These are phyloP conservation scores for Tolypocladium paradoxum DNA, from an alignment of 2,329 filamentous ascomycete species.

Conservation along the genomic window DNA sequence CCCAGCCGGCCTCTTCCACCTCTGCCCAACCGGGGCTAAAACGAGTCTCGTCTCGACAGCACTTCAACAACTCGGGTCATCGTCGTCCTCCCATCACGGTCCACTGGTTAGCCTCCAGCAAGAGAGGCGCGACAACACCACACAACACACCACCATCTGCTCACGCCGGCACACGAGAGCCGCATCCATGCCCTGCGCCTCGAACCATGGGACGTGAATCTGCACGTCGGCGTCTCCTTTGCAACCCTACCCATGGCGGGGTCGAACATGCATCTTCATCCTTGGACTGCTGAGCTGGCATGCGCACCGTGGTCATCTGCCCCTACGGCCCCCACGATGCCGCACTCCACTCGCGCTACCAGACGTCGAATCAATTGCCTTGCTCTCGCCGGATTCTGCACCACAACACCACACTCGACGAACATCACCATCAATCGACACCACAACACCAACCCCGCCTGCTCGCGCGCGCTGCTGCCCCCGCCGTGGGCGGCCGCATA, in stretches of 20 bases:
- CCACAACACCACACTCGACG: background rate
- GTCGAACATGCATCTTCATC: conserved; percentile 6
- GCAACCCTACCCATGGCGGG: conserved; percentile 4
- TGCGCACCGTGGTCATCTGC: conserved; percentile 7
- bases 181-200: conserved; percentile 1
- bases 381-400: conserved; percentile 4
- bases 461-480: background rate
- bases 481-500: conserved; percentile 5
- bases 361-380: conserved; percentile 6
- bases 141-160: background rate
- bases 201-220: conserved; percentile 1
- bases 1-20: conserved; percentile 54
- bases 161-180: background rate
- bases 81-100: background rate
- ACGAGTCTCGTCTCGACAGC: background rate
- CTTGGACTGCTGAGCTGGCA: conserved; percentile 3
- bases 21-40: conserved; percentile 51
- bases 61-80: background rate
- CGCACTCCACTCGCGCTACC: conserved; percentile 1
- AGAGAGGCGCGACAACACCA: background rate
- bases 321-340: conserved; percentile 3
- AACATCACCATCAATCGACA: background rate
- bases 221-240: conserved; percentile 5
- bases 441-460: background rate
- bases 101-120: background rate